Base-by-base conservation (phyloP, 2,329 filamentous ascomycete species). In the Emergomyces pasteurianus region DNA sequence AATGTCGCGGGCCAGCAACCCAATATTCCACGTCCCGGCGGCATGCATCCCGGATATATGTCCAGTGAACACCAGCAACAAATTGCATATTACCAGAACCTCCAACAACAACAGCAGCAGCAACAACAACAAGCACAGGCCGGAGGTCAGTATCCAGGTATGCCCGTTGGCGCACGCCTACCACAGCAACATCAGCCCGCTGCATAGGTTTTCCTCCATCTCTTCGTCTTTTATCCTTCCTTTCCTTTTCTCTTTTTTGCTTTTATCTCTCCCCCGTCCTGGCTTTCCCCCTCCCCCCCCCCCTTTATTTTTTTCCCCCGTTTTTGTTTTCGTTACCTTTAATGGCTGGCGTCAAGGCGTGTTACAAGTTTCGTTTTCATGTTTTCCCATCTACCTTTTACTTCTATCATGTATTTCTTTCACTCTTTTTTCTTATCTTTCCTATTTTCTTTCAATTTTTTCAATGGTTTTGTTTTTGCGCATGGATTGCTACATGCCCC, bases 131-230 rank as follows among this genome's bases (percentile, higher is more conserved):
- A 84, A 73, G 86, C 85, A 76, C 83, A 81, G 67, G 76, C 77
- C 58, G 82, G 83, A 66, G 85, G 84, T 70, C 87, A 87, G 70
- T 92, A 91, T 69, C 85, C 84, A 49, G 77, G 76, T 58, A 90
- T 95, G 85, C 87, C 88, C 59, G 83, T 87, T 59, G 86, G 89
- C 72, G 81, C 83, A 65, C 85, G 88, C 68, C 89, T 94, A 83
- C 87, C 88, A 61, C 88, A 90, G 70, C 89, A 90, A 77, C 86
- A 89, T 69, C 87, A 89, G 66, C 89, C 92, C 74, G 87, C 89
- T 77, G 86, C 87, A 76, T 90, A 74, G 71, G 58, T 52, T 38
- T 57, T 28, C 16, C 28, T 28, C 16, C n/a, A 18, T 52, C 49
- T 52, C 26, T 18, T 34, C n/a, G n/a, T 46, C 9, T n/a, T 21